phyloP scores from a whole-genome alignment of 805 yeast species.

The Nakazawaea holstii region DNA sequence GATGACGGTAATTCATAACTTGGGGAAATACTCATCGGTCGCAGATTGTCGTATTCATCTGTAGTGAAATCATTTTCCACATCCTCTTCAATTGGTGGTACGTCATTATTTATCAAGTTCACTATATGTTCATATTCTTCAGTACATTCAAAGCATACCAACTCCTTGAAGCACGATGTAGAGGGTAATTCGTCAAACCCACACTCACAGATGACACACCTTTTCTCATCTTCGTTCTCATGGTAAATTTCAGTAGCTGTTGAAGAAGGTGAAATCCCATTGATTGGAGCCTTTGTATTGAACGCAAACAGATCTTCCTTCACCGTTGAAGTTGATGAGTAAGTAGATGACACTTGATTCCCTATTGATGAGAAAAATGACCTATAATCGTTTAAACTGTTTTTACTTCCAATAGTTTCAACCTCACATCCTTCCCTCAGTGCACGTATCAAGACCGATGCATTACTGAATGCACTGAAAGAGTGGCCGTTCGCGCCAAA shows the following conservation, averaged over 20 bases:
- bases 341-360: neutral
- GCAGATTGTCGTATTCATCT: slow-evolving; percentile 1
- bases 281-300: neutral
- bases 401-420: neutral
- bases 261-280: neutral
- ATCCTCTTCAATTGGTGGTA: neutral
- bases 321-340: neutral
- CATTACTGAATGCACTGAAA: neutral
- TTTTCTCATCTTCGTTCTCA: neutral
- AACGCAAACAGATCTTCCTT: neutral
- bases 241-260: neutral
- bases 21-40: neutral
- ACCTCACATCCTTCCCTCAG: neutral
- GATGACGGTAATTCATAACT: neutral
- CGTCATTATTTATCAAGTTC: slow-evolving; percentile 4
- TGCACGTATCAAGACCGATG: neutral
- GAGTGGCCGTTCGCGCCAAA: neutral
- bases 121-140: slow-evolving; percentile 9
- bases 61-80: neutral
- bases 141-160: slow-evolving; percentile 9
- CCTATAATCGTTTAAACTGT: neutral
- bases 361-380: neutral
- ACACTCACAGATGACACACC: slow-evolving; percentile 6
- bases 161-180: slow-evolving; percentile 5
- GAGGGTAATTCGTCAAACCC: neutral